These are phyloP conservation scores for Pontederia paniculata DNA, from an alignment of 176 grass and related monocot species.

Conservation along the genomic window DNA sequence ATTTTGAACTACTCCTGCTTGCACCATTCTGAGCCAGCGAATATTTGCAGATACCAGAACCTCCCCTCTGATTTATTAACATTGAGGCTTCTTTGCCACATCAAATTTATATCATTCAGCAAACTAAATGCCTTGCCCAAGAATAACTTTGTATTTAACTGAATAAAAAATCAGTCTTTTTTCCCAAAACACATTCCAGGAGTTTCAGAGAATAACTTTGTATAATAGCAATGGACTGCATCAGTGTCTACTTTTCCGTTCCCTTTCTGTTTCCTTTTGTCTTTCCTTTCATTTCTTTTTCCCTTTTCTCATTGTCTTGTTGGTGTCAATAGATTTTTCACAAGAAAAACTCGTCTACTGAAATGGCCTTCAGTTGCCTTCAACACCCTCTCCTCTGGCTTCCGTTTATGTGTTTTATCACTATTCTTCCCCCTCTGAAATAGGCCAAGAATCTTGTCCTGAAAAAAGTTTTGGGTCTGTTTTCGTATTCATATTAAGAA, in stretches of 20 bases:
- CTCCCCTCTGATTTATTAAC: too few relatives aligned
- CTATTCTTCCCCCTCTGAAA: slow-evolving; percentile 38
- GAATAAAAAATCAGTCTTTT: too few relatives aligned
- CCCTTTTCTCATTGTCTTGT: slow-evolving; percentile 41
- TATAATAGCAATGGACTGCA: too few relatives aligned
- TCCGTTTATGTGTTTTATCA: slow-evolving; percentile 35
- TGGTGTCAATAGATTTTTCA: slow-evolving; percentile 62
- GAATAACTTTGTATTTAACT: too few relatives aligned
- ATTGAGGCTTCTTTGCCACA: too few relatives aligned
- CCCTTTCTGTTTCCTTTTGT: slow-evolving; percentile 48
- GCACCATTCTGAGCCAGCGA: too few relatives aligned
- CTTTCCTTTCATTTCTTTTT: slow-evolving; percentile 18
- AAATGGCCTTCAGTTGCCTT: slow-evolving; percentile 68
- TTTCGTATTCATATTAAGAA: background rate
- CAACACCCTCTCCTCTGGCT: slow-evolving; percentile 52
- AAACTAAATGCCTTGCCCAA: too few relatives aligned
- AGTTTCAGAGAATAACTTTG: too few relatives aligned
- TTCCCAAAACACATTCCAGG: too few relatives aligned
- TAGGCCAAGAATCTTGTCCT: slow-evolving; percentile 62
- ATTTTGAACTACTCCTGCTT: too few relatives aligned
- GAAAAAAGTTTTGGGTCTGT: slow-evolving; percentile 20
- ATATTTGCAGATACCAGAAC: too few relatives aligned
- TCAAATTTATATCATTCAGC: too few relatives aligned
- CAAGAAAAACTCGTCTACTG: slow-evolving; percentile 77
- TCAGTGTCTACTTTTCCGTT: slow-evolving; percentile 39